These are phyloP conservation scores for Amphibolis antarctica DNA, from an alignment of 106 monocot genomes.

Conservation along the genomic window DNA sequence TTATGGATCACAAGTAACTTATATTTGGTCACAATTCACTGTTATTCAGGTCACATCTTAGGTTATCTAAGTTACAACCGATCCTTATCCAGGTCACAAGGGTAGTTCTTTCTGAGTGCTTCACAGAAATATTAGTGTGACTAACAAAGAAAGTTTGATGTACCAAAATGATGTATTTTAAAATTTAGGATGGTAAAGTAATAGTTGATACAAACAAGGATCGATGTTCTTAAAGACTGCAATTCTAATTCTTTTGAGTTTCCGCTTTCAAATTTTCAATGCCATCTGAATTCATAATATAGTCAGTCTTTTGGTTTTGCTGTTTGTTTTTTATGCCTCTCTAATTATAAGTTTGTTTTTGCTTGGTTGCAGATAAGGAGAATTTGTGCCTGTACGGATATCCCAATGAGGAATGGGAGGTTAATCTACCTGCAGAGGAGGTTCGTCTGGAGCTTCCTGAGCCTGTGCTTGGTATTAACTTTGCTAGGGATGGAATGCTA, in stretches of 20 bases:
- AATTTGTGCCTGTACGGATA: conserved; percentile 23
- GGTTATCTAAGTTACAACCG: too few species aligned
- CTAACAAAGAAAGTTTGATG: too few species aligned
- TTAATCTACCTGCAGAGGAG: conserved; percentile 26
- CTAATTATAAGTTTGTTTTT: neutral
- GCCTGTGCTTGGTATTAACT: conserved; percentile 23
- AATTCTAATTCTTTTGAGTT: too few species aligned
- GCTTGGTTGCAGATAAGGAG: conserved; percentile 15
- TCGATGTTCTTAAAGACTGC: neutral
- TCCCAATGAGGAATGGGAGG: conserved; percentile 21
- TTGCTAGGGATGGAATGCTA: conserved; percentile 28
- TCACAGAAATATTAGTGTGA: too few species aligned
- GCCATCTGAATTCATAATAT: neutral
- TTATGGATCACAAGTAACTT: too few species aligned
- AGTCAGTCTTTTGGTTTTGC: neutral
- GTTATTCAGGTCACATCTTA: too few species aligned
- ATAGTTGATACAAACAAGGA: too few species aligned
- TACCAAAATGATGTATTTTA: too few species aligned
- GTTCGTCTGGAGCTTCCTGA: conserved; percentile 25
- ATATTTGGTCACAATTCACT: too few species aligned
- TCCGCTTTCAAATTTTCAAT: neutral
- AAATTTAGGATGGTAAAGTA: too few species aligned
- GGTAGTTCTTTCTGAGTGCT: too few species aligned
- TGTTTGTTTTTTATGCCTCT: neutral
- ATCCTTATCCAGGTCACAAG: too few species aligned